Base-by-base conservation (phyloP, 352 stramenopile species). In the Phytophthora foliorum region DNA sequence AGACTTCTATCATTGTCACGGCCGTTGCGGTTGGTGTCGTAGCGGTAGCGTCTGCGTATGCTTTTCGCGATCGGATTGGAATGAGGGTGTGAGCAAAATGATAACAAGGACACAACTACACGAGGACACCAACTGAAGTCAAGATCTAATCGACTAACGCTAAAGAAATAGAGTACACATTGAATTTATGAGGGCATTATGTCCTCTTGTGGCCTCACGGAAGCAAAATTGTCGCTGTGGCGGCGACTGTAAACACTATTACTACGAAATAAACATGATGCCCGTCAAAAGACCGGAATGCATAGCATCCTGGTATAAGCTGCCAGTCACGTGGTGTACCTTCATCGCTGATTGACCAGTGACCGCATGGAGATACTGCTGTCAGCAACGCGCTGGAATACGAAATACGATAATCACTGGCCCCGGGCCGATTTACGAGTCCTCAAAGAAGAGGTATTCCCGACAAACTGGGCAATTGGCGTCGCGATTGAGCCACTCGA, bases 401-500 rank as follows among this genome's bases (percentile, higher is more conserved):
- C 46, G 34, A 63, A 39, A 55, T 34, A 50, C 16, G 39, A 55
- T 25, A 41, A 19, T 34, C 16, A 32, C 31, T 44, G 50, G 34
- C 31, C 42, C 17, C 6, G 41, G 19, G 16, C 36, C 44, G 41
- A 55, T 27, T 81, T 77, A 88, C 45, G 74, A 68, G 55, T 97
- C 90, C 69, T 97, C 90, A 55, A 92, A 97, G 63, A 88, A 97
- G 16, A 97, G 75, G 69, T 95, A 93, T 51, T 89, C 72, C 8
- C 90, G 77, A 68, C 90, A 97, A 45, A 97, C 83, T 49, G 90
- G 90, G 39, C 90, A 97, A 64, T 92, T 96, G 45, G 77, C 66
- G 56, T 95, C 81, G 19, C 88, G 88, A 72, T 96, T 89, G 19
- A 92, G 72, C 90, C 90, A 97, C 63, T 95, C 88, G 25, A 96